Evolutionary conservation across 345 rosid genomes (phyloP).

Genomic region (Euphorbia pulcherrima): DNA sequence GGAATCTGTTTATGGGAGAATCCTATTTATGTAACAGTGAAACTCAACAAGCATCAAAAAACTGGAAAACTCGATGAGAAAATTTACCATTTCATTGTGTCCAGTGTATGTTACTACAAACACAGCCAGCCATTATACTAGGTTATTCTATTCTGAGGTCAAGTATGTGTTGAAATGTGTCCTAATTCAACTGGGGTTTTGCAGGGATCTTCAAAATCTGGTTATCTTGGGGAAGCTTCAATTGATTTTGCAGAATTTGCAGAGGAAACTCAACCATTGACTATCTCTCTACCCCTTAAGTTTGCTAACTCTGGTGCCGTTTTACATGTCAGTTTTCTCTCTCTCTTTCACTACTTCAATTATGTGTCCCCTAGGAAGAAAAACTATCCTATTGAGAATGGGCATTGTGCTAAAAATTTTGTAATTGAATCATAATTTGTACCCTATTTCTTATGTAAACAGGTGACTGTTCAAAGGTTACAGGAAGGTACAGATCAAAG

Average conservation of each 20-base stretch:
- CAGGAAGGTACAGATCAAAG: conserved; percentile 25
- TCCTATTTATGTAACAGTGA: conserved; percentile 27
- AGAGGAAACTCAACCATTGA: conserved; percentile 23
- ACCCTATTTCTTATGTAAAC: conserved; percentile 11
- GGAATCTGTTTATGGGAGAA: conserved; percentile 33
- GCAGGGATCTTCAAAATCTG: conserved; percentile 35
- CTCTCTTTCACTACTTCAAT: neutral
- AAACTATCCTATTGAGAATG: neutral
- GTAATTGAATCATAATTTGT: neutral
- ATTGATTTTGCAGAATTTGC: conserved; percentile 37
- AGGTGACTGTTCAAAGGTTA: conserved; percentile 29
- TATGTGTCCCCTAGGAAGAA: neutral
- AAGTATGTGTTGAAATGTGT: neutral
- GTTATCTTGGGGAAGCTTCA: conserved; percentile 32
- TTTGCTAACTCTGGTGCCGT: conserved; percentile 33
- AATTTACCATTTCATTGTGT: conserved; percentile 30
- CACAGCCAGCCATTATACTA: neutral
- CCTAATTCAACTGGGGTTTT: neutral
- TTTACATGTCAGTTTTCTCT: conserved; percentile 22
- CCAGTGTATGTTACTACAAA: conserved; percentile 23
- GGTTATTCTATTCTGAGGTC: neutral
- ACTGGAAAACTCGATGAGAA: conserved; percentile 30
- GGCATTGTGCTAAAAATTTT: neutral
- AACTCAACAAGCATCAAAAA: conserved; percentile 25
- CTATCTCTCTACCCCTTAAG: conserved; percentile 33